Evolutionary conservation across 2,329 filamentous ascomycete species (phyloP).

Genomic region (Aspergillus udagawae): DNA sequence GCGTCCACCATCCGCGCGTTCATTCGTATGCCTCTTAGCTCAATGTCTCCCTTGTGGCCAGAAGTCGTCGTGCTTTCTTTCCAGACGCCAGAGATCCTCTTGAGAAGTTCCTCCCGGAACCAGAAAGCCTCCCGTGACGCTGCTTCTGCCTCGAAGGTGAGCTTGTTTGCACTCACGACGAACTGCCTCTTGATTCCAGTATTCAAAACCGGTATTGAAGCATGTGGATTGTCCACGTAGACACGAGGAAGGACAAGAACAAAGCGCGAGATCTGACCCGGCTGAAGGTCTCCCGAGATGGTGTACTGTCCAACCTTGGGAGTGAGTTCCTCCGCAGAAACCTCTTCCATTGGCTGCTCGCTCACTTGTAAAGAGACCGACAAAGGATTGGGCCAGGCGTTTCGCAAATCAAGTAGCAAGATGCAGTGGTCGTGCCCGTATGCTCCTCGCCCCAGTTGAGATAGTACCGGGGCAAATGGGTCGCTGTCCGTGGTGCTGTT

Average conservation of each 20-base stretch:
- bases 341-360: slow-evolving; percentile 19
- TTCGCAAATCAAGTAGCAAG: slow-evolving; percentile 77
- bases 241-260: slow-evolving; percentile 72
- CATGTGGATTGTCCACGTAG: slow-evolving; percentile 71
- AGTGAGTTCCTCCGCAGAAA: slow-evolving; percentile 15
- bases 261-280: slow-evolving; percentile 65
- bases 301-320: slow-evolving; percentile 21
- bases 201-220: slow-evolving; percentile 74
- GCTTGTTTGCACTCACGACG: slow-evolving; percentile 75
- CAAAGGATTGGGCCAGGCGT: slow-evolving; percentile 82
- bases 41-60: slow-evolving; percentile 63
- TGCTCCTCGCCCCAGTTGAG: slow-evolving; percentile 37
- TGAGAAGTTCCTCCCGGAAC: slow-evolving; percentile 79
- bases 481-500: slow-evolving; percentile 27
- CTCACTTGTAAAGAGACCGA: slow-evolving; percentile 57
- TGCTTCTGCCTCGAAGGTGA: slow-evolving; percentile 74
- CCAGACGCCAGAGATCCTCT: slow-evolving; percentile 69
- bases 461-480: slow-evolving; percentile 45
- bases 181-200: slow-evolving; percentile 85
- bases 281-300: slow-evolving; percentile 48
- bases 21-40: slow-evolving; percentile 71
- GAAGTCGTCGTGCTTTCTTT: slow-evolving; percentile 49
- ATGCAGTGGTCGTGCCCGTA: slow-evolving; percentile 66
- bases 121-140: slow-evolving; percentile 80
- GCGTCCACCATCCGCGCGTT: slow-evolving; percentile 76